phyloP scores from a whole-genome alignment of 768 basidiomycete genomes.

The Boletales sp. region DNA sequence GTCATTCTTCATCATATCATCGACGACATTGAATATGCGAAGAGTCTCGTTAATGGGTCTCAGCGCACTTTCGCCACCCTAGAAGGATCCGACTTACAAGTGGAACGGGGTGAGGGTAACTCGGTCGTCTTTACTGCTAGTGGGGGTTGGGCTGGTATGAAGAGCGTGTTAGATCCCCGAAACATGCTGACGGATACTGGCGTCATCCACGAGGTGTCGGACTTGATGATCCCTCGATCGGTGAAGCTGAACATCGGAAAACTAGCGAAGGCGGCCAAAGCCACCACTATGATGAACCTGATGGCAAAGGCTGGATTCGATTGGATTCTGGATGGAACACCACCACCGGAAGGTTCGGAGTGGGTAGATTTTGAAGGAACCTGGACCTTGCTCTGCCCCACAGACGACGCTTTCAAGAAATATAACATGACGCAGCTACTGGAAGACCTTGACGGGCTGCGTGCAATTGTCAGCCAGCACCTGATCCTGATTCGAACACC shows the following conservation, averaged over 20 bases:
- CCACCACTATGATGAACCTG: slow-evolving; percentile 82
- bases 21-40: slow-evolving; percentile 68
- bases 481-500: slow-evolving; percentile 50
- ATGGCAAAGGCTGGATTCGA: slow-evolving; percentile 82
- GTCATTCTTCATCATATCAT: slow-evolving; percentile 89
- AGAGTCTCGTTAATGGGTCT: slow-evolving; percentile 57
- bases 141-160: slow-evolving; percentile 77
- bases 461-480: slow-evolving; percentile 70
- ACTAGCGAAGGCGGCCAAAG: slow-evolving; percentile 84
- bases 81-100: slow-evolving; percentile 78
- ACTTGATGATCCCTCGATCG: slow-evolving; percentile 81
- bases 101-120: slow-evolving; percentile 56
- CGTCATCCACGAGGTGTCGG: slow-evolving; percentile 84
- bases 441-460: slow-evolving; percentile 50
- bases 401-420: slow-evolving; percentile 87
- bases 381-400: slow-evolving; percentile 90
- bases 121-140: slow-evolving; percentile 54
- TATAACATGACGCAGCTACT: slow-evolving; percentile 77
- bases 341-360: slow-evolving; percentile 65
- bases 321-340: slow-evolving; percentile 86
- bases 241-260: slow-evolving; percentile 88
- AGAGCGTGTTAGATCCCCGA: slow-evolving; percentile 50
- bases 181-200: slow-evolving; percentile 85
- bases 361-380: slow-evolving; percentile 58
- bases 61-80: slow-evolving; percentile 75